Percentiles rank a stretch among this genome's conserved stretches.
Conservation (phyloP, 345 rosid genomes). For the Eucalyptus virginea region DNA sequence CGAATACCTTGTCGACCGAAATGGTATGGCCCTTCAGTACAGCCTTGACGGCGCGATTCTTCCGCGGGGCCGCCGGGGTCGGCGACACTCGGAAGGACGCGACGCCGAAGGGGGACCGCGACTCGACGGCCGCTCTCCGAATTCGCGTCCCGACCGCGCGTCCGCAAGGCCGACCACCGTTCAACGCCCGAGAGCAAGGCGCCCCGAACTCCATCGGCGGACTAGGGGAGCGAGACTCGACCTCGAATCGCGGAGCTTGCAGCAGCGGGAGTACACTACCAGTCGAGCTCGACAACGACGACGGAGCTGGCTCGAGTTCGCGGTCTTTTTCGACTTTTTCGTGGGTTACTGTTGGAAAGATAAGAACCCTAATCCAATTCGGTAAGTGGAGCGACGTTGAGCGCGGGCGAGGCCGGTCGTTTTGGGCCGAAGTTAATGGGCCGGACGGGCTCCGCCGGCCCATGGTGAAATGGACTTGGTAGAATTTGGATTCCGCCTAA, state of each 20-base stretch:
- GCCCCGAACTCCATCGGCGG: slow-evolving; percentile 22
- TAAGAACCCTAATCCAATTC: neutral
- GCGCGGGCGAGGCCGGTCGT: neutral
- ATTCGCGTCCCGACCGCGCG: neutral
- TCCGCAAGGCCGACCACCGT: neutral
- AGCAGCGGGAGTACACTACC: neutral
- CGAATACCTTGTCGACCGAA: neutral
- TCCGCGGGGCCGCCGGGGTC: neutral
- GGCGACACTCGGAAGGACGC: slow-evolving; percentile 1
- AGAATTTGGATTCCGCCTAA: neutral
- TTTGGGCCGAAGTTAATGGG: neutral
- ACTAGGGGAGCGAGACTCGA: neutral
- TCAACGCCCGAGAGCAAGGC: slow-evolving; percentile 11
- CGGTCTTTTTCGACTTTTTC: neutral
- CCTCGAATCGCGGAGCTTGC: neutral
- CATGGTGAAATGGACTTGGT: neutral
- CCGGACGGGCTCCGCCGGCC: neutral
- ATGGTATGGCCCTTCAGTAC: neutral
- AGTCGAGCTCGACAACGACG: neutral
- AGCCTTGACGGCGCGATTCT: slow-evolving; percentile 7
- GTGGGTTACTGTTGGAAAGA: neutral
- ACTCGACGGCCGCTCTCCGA: neutral
- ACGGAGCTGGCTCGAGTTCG: neutral
- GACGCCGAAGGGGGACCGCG: neutral
- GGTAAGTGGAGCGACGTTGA: neutral